Evolutionary conservation across 345 rosid genomes (phyloP), one percentile per base, ranked within the genome.

Genomic region (Brassica cretica): DNA sequence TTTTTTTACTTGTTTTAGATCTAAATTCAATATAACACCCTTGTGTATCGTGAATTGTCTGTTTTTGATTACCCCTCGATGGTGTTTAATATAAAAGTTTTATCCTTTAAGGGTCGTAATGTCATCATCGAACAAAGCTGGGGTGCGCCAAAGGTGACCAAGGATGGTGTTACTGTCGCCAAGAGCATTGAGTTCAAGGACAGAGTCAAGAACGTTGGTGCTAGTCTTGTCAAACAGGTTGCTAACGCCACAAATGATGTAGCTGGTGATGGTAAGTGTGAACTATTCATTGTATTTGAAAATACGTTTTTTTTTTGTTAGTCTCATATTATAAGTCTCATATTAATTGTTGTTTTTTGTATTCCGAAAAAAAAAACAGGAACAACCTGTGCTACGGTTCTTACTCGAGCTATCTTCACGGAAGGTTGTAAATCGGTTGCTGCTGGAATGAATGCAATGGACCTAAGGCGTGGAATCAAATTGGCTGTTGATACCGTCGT

Each of bases 391-490:
- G 99, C 99, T n/a, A 94, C 99, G 0, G 83, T 94, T 76, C 96
- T 94, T 70, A 91, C 99, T 15, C 83, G 83, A 63, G 97, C 99
- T 19, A 94, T 94, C 72, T 95, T 95, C 66, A 53, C 87, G 0
- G 99, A 93, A 82, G 99, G 99, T 21, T 95, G 99, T 90, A 95
- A 95, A 85, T 93, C 99, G 12, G 98, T 95, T 82, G 99, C 99
- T 24, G 99, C 98, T 9, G 99, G 99, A 44, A 91, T 95, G 99
- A 95, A 93, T 78, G 93, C 99, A 21, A 95, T 95, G 99, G 99
- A 93, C 73, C 82, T 93, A 37, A 86, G 99, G 66, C 98, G 98
- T 70, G 99, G 98, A 65, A 95, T 95, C 66, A 78, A 89, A n/a
- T 85, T 93, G 92, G 99, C 99, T 16, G 99, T 95, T 82, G 99